Base-by-base conservation (phyloP, 768 basidiomycete species). In the Tephrocybe sp. region DNA sequence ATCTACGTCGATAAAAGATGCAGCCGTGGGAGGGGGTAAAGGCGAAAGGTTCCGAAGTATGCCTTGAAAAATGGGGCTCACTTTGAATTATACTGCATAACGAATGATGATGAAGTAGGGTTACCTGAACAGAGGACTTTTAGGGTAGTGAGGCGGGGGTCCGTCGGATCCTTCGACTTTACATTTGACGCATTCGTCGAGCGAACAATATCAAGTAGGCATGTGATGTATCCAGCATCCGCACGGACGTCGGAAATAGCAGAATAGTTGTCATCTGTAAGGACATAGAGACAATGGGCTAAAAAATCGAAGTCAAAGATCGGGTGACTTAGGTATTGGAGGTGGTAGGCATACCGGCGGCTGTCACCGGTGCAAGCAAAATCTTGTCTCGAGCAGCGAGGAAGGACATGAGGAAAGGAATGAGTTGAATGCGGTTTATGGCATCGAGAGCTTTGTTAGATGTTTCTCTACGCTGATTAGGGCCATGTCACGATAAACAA, bases 241-340 rank as follows among this genome's bases (percentile, higher is more conserved):
- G 75, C 65, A 18, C 82, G 75, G 16, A 94, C 62, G 47, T 84
- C 82, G n/a, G 78, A 64, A 45, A 85, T 82, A 24, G 84, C 82
- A 15, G 85, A 78, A n/a, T 69, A 71, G 54, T 97, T 97, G 61
- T 97, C 94, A 63, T 94, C 92, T 2, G 92, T 91, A 22, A 97
- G 72, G 52, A 95, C 90, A 65, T 95, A 97, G 15, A 97, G 71
- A 60, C 92, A 92, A 62, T 97, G 94, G 0, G 91, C 93, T 93
- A 57, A 22, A 11, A 7, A 21, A n/a, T n/a, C n/a, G n/a, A n/a
- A n/a, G n/a, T n/a, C n/a, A n/a, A n/a, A n/a, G n/a, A n/a, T n/a
- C n/a, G n/a, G n/a, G n/a, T n/a, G n/a, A n/a, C n/a, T n/a, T n/a
- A n/a, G n/a, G n/a, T n/a, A n/a, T n/a, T n/a, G n/a, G n/a, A n/a